Evolutionary conservation across 306 rosid genomes (phyloP).

Genomic region (Vigna nakashimae): DNA sequence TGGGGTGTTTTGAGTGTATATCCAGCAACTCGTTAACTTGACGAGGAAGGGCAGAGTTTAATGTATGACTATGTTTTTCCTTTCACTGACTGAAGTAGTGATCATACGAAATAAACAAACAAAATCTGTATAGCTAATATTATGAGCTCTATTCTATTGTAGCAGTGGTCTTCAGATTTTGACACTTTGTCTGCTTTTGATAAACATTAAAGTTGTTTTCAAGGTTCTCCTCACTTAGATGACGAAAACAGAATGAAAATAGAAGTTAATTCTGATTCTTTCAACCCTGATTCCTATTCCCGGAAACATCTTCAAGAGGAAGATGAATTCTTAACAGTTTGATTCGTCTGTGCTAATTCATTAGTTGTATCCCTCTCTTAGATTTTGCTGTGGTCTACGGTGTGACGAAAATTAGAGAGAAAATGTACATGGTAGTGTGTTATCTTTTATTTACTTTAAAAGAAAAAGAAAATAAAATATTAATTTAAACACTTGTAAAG

Average conservation of each 20-base stretch:
- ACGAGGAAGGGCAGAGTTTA: neutral
- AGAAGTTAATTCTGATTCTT: neutral
- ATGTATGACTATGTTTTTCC: neutral
- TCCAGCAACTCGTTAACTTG: neutral
- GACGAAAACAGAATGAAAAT: too few relatives aligned
- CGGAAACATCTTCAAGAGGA: neutral
- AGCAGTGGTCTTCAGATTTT: neutral
- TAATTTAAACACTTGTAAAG: too few relatives aligned
- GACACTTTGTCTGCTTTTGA: neutral
- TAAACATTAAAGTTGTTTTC: too few relatives aligned
- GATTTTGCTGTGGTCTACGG: neutral
- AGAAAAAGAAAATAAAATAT: too few relatives aligned
- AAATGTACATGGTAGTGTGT: neutral
- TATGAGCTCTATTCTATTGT: neutral
- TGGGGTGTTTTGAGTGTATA: neutral
- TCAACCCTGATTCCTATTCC: too few relatives aligned
- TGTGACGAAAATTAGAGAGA: neutral
- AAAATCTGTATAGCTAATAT: neutral
- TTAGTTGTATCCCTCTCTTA: neutral
- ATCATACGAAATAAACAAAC: neutral
- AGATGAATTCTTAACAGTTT: neutral
- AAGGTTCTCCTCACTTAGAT: too few relatives aligned
- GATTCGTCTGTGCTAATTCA: too few relatives aligned
- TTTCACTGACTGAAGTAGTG: neutral
- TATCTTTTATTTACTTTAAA: neutral